These are phyloP conservation scores for Debaryomyces psychrophilus DNA, from an alignment of 1,139 yeast species.

Conservation along the genomic window DNA sequence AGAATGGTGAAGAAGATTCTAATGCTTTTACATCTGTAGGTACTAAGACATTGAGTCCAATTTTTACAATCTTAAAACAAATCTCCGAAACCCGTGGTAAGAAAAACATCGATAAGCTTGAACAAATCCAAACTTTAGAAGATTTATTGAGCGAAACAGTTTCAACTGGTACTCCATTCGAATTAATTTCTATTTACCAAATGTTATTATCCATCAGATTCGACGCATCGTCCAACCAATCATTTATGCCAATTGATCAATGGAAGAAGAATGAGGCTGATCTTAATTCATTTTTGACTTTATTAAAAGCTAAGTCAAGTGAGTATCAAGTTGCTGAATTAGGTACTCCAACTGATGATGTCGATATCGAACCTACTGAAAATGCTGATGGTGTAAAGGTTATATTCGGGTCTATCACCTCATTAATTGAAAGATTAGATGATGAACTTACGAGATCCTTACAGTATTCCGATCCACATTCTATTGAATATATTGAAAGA, in stretches of 20 bases:
- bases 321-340: constrained; percentile 75
- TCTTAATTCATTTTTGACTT: constrained; percentile 60
- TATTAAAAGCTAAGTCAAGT: constrained; percentile 63
- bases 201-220: constrained; percentile 87
- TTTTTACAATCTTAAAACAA: constrained; percentile 73
- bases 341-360: constrained; percentile 76
- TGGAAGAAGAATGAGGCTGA: constrained; percentile 78
- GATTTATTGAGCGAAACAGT: constrained; percentile 49
- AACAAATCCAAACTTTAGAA: constrained; percentile 76
- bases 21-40: constrained; percentile 21
- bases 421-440: constrained; percentile 90
- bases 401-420: constrained; percentile 81
- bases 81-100: constrained; percentile 93
- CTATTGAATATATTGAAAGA: constrained; percentile 89
- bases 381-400: constrained; percentile 67
- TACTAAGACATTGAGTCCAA: constrained; percentile 42
- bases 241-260: constrained; percentile 77
- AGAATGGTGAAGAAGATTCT: constrained; percentile 23
- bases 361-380: constrained; percentile 75
- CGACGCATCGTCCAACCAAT: constrained; percentile 69
- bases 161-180: constrained; percentile 54
- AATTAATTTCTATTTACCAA: constrained; percentile 75
- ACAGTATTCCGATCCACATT: constrained; percentile 90
- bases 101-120: constrained; percentile 84
- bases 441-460: constrained; percentile 91